Evolutionary conservation across 1,139 yeast species (phyloP).

Genomic region (Taphrina communis): DNA sequence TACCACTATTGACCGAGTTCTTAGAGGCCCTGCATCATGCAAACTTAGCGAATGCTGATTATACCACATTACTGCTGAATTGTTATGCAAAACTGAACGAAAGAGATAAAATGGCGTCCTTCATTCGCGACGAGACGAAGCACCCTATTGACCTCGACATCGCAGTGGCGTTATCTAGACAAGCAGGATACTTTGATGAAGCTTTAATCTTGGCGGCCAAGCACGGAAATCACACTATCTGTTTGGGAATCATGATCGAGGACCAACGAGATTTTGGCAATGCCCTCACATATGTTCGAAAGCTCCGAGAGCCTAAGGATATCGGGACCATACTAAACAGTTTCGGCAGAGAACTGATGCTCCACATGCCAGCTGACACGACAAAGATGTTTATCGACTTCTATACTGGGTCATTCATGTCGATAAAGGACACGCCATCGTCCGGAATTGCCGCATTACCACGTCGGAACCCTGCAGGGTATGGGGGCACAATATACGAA

Average conservation of each 20-base stretch:
- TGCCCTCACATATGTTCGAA: slow-evolving; percentile 70
- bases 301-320: slow-evolving; percentile 73
- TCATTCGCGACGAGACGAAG: slow-evolving; percentile 58
- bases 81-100: slow-evolving; percentile 81
- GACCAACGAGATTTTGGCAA: slow-evolving; percentile 68
- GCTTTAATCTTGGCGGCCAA: slow-evolving; percentile 75
- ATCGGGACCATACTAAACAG: slow-evolving; percentile 71
- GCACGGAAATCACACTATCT: slow-evolving; percentile 73
- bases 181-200: slow-evolving; percentile 70
- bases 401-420: slow-evolving; percentile 81
- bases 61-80: slow-evolving; percentile 78
- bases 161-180: slow-evolving; percentile 75
- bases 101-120: slow-evolving; percentile 62
- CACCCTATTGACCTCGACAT: slow-evolving; percentile 69
- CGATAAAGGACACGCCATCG: slow-evolving; percentile 49
- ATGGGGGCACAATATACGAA: slow-evolving; percentile 42
- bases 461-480: slow-evolving; percentile 33
- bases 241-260: slow-evolving; percentile 75
- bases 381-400: slow-evolving; percentile 81
- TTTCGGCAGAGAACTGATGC: slow-evolving; percentile 69
- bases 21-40: slow-evolving; percentile 64
- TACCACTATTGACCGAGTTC: slow-evolving; percentile 67
- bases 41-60: slow-evolving; percentile 70
- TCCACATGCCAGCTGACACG: slow-evolving; percentile 75
- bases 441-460: slow-evolving; percentile 23